Evolutionary conservation across 768 basidiomycete species (phyloP).

Genomic region (Cantharellus cinnabarinus): DNA sequence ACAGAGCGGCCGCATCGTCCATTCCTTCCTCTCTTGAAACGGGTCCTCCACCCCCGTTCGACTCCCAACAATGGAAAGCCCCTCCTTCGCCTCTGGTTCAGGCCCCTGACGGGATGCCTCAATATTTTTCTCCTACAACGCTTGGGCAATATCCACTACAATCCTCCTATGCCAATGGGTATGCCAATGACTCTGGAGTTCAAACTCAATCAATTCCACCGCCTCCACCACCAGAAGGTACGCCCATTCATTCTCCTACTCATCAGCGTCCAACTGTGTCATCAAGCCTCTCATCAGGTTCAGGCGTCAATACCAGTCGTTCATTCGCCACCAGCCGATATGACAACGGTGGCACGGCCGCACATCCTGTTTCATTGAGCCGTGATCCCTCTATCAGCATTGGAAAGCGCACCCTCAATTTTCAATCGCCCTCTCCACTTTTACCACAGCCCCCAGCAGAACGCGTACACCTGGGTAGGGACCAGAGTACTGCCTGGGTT

Average conservation of each 20-base stretch:
- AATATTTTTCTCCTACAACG: too few relatives aligned
- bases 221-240: not conserved
- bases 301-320: too few relatives aligned
- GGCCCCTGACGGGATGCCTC: constrained; percentile 9
- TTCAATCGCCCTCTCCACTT: constrained; percentile 39
- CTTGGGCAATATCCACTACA: not conserved
- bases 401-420: constrained; percentile 4
- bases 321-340: too few relatives aligned
- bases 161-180: not conserved
- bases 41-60: not conserved
- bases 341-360: too few relatives aligned
- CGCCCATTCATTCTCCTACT: not conserved
- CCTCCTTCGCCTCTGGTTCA: constrained; percentile 9
- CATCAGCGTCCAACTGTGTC: not conserved
- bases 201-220: not conserved
- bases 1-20: constrained; percentile 11
- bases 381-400: constrained; percentile 10
- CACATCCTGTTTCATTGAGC: too few relatives aligned
- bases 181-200: not conserved
- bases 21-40: not conserved
- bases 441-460: constrained; percentile 57
- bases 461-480: constrained; percentile 38
- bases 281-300: too few relatives aligned
- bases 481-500: not conserved
- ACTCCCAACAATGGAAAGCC: not conserved